Evolutionary conservation across 2,329 filamentous ascomycete genomes (phyloP).

Genomic region (Exophiala sideris): DNA sequence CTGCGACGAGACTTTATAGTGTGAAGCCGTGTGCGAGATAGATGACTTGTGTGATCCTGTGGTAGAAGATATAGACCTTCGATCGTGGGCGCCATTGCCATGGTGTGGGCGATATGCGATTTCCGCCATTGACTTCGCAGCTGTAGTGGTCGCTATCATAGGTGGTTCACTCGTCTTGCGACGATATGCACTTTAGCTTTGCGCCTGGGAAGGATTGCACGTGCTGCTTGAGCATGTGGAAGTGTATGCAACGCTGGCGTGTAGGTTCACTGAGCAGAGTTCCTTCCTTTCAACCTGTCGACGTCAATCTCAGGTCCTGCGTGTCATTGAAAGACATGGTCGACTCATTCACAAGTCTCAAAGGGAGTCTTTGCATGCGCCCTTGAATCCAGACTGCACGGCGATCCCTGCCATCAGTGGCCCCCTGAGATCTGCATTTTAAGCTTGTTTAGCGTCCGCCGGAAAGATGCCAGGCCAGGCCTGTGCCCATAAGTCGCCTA

Average conservation of each 20-base stretch:
- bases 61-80: constrained; percentile 49
- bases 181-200: neutral
- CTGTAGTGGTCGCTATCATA: constrained; percentile 1
- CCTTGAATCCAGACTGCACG: no score
- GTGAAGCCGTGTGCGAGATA: constrained; percentile 23
- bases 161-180: neutral
- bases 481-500: neutral
- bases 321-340: no score
- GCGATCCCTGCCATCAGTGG: no score
- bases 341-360: no score
- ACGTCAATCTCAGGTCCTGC: no score
- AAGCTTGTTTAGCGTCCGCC: no score
- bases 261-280: no score
- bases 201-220: neutral
- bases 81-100: constrained; percentile 11
- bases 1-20: constrained; percentile 54
- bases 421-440: no score
- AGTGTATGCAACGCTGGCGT: no score
- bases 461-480: no score
- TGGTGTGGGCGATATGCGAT: constrained; percentile 19
- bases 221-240: neutral
- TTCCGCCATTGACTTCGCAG: constrained; percentile 14
- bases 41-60: constrained; percentile 44
- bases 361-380: no score
- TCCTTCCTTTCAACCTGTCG: no score